Base-by-base conservation (phyloP, 805 yeast genomes). In the Suhomyces canberraensis region DNA sequence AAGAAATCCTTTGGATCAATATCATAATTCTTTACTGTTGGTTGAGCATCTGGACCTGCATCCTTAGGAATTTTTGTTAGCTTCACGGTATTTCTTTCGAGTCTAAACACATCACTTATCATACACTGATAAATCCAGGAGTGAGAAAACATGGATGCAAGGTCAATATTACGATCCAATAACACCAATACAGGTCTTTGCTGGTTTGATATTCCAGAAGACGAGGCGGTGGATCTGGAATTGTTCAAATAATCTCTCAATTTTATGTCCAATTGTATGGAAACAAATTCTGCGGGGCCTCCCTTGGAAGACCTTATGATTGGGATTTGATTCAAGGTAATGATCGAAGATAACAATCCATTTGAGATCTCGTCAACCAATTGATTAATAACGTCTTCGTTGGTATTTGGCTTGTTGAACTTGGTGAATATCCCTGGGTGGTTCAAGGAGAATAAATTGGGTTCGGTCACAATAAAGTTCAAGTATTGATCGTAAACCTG, bases 41-140 rank as follows among this genome's bases (percentile, higher is more conserved):
- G 53, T 22, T 57, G 56, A 5, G 31, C 22, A 18, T 29, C 14
- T 24, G 26, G 26, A 5, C 22, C 31, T 2, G 46, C 30, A 13
- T 46, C 50, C 14, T 56, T 58, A 17, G 43, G 31, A 44, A 48
- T 52, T 18, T 66, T 64, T 28, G 69, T 68, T 22, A 89, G 69
- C 15, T 79, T 76, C 42, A 91, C 84, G 16, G 96, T 83, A 58
- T 91, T 90, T 54, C 95, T 76, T 46, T 81, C 76, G 50, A 93
- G 71, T 35, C 78, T 75, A 58, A 93, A 87, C 4, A 89, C 93
- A 57, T 93, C 99, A 52, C 90, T 85, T 14, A 93, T 93, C 78
- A 93, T 81, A 52, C 96, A 89, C 66, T 91, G 96, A 59, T 93
- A 93, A 33, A 95, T 90, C 97, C 98, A 91, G 9, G 97, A 87